phyloP scores from a whole-genome alignment of 768 basidiomycete genomes.

The Trametes coccinea region DNA sequence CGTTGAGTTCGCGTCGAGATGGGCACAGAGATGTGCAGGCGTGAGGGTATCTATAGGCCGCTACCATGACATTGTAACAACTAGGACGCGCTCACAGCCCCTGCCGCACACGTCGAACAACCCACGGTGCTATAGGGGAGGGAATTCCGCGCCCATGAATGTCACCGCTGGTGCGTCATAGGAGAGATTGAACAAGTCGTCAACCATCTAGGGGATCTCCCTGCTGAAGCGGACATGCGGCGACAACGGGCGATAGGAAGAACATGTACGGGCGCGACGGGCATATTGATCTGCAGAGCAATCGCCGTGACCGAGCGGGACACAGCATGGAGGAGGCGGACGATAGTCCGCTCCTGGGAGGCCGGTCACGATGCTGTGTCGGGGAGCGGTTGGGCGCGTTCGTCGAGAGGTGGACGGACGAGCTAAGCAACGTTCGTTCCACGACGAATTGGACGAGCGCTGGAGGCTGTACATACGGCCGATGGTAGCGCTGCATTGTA shows the following conservation, averaged over 20 bases:
- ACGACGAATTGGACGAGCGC: too few relatives aligned
- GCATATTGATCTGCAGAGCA: background rate
- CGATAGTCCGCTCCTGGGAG: too few relatives aligned
- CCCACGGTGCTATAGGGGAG: too few relatives aligned
- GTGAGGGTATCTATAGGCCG: background rate
- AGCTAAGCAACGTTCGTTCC: too few relatives aligned
- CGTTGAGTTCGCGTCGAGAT: background rate
- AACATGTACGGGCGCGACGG: background rate
- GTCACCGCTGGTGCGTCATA: too few relatives aligned
- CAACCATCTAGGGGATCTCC: background rate
- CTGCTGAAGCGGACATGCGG: background rate
- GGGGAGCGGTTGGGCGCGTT: too few relatives aligned
- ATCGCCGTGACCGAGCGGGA: background rate
- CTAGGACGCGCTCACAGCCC: background rate
- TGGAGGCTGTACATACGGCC: too few relatives aligned
- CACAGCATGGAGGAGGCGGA: background rate
- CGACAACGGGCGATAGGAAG: background rate
- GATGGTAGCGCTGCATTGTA: background rate
- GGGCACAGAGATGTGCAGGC: background rate
- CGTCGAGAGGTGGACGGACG: too few relatives aligned
- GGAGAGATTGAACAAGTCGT: background rate
- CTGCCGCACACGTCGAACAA: too few relatives aligned
- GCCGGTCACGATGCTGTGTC: too few relatives aligned
- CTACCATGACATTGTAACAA: slow-evolving; percentile 5
- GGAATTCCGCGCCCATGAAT: too few relatives aligned